phyloP scores from a whole-genome alignment of 805 yeast genomes.

The Peterozyma toletana region DNA sequence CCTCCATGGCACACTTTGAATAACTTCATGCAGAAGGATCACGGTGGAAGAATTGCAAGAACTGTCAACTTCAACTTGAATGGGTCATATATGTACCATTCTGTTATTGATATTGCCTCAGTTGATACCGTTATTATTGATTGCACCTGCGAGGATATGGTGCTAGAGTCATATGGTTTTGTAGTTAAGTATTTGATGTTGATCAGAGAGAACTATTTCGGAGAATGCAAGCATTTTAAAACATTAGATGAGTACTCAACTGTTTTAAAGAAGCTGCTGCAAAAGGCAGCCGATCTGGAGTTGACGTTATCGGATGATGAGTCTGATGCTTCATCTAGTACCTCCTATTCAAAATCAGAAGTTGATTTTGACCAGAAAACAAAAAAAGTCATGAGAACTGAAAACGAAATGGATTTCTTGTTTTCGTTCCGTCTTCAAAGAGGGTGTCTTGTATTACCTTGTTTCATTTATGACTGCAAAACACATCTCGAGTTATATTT shows the following conservation, averaged over 20 bases:
- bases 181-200: conserved; percentile 68
- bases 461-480: conserved; percentile 55
- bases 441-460: conserved; percentile 72
- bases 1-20: conserved; percentile 92
- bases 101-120: conserved; percentile 53
- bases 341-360: conserved; percentile 2
- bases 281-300: background rate
- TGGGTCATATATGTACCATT: conserved; percentile 62
- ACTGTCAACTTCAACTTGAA: conserved; percentile 51
- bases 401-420: conserved; percentile 73
- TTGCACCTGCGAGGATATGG: conserved; percentile 58
- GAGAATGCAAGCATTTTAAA: conserved; percentile 73
- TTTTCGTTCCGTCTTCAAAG: conserved; percentile 63
- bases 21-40: conserved; percentile 55
- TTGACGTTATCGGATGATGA: conserved; percentile 6
- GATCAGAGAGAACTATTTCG: conserved; percentile 84
- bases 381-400: conserved; percentile 22
- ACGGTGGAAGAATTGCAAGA: conserved; percentile 60
- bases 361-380: conserved; percentile 2
- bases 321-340: conserved; percentile 1
- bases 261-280: conserved; percentile 7
- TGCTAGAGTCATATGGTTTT: conserved; percentile 72
- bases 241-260: conserved; percentile 77
- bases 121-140: conserved; percentile 64
- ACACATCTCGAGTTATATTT: conserved; percentile 58